Base-by-base conservation (phyloP, 2,329 filamentous ascomycete species). In the Xylaria sp. region DNA sequence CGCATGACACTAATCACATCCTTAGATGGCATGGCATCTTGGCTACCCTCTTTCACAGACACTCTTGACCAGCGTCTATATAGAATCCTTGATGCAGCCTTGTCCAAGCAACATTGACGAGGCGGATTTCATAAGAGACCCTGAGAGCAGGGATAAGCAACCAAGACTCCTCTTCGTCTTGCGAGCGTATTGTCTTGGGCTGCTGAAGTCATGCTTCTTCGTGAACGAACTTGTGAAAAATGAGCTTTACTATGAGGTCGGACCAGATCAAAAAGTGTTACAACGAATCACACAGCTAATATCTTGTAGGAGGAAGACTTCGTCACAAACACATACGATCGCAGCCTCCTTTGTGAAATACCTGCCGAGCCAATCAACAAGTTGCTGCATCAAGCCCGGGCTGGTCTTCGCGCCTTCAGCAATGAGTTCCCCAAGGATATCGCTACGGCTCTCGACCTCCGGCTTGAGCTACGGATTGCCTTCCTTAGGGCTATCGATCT, bases 31-130 rank as follows among this genome's bases (percentile, higher is more conserved):
- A 58, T 99, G 95, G 92, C 92, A 97, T 70, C 85, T 91, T 64
- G 94, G 95, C n/a, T 92, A 96, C 67, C 92, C 94, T 1, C 82
- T 99, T 7, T 95, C 93, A 1, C 94, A 97, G 71, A 97, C 94
- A 0, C 76, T 99, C 1, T 92, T 97, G 69, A 97, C 92, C 4
- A 96, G 91, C 48, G 80, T 96, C 29, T 94, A 99, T 70, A 84
- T 97, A 52, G 92, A 97, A 65, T 86, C 85, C 44, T 78, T 99
- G 16, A 76, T 96, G 55, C 89, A 86, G 74, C 87, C 90, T 0
- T 79, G 82, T 24, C 87, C 90, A 4, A 76, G 74, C 34, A 81
- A 72, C 4, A 74, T 95, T 21, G 75, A 86, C 2, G 81, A 91
- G 34, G 87, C 87, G 9, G 78, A 83, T 50, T 92, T 92, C 63